A percentile compares a stretch with the other conserved stretches of the same genome.
Conservation (phyloP, 176 grass and related monocot species). For the Ensete ventricosum region DNA sequence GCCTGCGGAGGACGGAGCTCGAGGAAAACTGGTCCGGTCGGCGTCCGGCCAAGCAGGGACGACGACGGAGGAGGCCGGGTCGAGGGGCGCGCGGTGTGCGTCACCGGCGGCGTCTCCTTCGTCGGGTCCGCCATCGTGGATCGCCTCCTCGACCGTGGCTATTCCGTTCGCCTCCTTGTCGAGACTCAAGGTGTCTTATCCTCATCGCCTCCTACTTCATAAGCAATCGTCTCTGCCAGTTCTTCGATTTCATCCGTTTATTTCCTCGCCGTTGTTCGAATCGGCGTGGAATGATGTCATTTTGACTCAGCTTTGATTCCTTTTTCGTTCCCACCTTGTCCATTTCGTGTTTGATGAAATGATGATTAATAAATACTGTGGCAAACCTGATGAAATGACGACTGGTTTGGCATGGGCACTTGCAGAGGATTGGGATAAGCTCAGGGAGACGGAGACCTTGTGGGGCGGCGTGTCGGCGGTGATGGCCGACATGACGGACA, state of each 20-base stretch:
- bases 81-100: conserved; percentile 53
- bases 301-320: not conserved
- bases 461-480: conserved; percentile 56
- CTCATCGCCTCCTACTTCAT: not conserved
- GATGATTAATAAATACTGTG: too few species aligned
- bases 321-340: not conserved
- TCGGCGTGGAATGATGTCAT: not conserved
- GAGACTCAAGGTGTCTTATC: conserved; percentile 59
- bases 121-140: conserved; percentile 73
- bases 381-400: too few species aligned
- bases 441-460: conserved; percentile 83
- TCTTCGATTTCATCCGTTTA: too few species aligned
- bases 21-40: conserved; percentile 36
- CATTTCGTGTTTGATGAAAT: not conserved
- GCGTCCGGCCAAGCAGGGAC: conserved; percentile 30
- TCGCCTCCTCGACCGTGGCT: conserved; percentile 64
- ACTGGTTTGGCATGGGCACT: too few species aligned
- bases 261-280: not conserved
- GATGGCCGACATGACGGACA: conserved; percentile 70
- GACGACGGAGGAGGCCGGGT: conserved; percentile 18
- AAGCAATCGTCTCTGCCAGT: too few species aligned
- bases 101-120: conserved; percentile 84
- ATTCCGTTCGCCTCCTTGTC: conserved; percentile 75
- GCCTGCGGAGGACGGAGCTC: conserved; percentile 4
- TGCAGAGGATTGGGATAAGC: conserved; percentile 91